Evolutionary conservation across 2,329 filamentous ascomycete genomes (phyloP), one percentile per base, ranked within the genome.

Genomic region (Rugonectria rugulosa): DNA sequence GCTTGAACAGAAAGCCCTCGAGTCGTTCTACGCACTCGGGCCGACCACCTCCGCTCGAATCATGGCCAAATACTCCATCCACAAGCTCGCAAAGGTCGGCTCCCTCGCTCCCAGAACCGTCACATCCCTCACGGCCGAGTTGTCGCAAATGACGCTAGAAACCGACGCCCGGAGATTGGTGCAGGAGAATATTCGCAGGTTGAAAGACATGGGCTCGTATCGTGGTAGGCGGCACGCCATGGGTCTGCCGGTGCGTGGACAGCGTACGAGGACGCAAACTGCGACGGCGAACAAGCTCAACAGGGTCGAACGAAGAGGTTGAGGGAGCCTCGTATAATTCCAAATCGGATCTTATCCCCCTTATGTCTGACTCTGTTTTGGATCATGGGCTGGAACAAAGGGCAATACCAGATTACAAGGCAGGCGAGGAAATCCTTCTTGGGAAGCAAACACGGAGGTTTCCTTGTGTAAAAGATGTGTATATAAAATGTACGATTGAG

Each of bases 111-210:
- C 88, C 56, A 87, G 89, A 72, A 93, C 92, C 57, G 79, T 97
- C 64, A 88, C 91, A 47, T 88, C 90, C 48, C 81, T 99, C 57
- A 95, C 90, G 19, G 89, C 89, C 45, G 91, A 96, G 69, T 81
- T 99, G 34, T 91, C 92, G 14, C 88, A 87, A 50, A 93, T 99
- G 91, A 96, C 90, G 57, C 91, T 98, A 68, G 95, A 97, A 75
- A 96, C 90, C 73, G 93, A 98, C 68, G 81, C 96, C 61, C 81
- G 87, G 68, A 85, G 89, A 70, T 79, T 91, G 56, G 77, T 97
- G 31, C 83, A 88, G 68, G 91, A 97, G 44, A 95, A 98, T 70
- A 96, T 99, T 65, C 82, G 82, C 71, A 81, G 94, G 56, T 70
- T 99, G 73, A 91, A 90, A 72, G 93, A 97, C 68, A 97, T 97